A percentile compares a stretch with the other conserved stretches of the same genome.
Evolutionary conservation across 2,329 filamentous ascomycete genomes (phyloP).

Genomic region (Sclerotinia glacialis): DNA sequence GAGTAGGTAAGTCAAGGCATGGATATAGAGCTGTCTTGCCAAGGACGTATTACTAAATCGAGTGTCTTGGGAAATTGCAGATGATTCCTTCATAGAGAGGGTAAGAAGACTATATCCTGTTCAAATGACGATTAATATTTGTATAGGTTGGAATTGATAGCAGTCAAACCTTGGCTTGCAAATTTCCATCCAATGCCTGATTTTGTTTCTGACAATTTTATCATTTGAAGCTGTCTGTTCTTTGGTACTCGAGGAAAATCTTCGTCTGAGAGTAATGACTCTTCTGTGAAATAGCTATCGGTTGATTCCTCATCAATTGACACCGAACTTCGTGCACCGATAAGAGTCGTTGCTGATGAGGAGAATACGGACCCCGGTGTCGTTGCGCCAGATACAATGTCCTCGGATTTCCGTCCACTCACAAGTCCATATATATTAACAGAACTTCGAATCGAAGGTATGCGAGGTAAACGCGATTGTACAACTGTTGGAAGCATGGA

Average conservation of each 20-base stretch:
- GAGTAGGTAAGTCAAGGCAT: slow-evolving; percentile 62
- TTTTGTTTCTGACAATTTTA: slow-evolving; percentile 31
- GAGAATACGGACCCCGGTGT: slow-evolving; percentile 32
- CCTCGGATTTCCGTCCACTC: slow-evolving; percentile 24
- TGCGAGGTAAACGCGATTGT: slow-evolving; percentile 49
- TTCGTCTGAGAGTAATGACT: slow-evolving; percentile 29
- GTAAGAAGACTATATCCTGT: slow-evolving; percentile 48
- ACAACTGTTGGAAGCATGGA: slow-evolving; percentile 53
- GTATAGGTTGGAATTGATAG: background rate
- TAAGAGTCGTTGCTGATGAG: slow-evolving; percentile 31
- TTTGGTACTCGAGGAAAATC: slow-evolving; percentile 19
- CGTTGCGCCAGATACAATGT: slow-evolving; percentile 36
- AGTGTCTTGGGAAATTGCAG: slow-evolving; percentile 34
- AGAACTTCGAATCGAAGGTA: slow-evolving; percentile 49
- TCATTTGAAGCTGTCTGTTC: slow-evolving; percentile 24
- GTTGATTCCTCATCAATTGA: slow-evolving; percentile 3
- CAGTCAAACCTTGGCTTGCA: slow-evolving; percentile 46
- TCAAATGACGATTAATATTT: background rate
- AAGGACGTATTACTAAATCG: slow-evolving; percentile 44
- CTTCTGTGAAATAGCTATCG: slow-evolving; percentile 24
- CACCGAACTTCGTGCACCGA: slow-evolving; percentile 7
- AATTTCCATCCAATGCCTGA: slow-evolving; percentile 50
- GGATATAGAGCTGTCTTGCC: slow-evolving; percentile 61
- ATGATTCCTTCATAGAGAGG: slow-evolving; percentile 47
- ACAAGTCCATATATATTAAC: slow-evolving; percentile 37